Percentiles rank a stretch among this genome's conserved stretches.
phyloP scores from a whole-genome alignment of 225 moss, liverwort and hornwort genomes.

The Pseudoscleropodium purum region DNA sequence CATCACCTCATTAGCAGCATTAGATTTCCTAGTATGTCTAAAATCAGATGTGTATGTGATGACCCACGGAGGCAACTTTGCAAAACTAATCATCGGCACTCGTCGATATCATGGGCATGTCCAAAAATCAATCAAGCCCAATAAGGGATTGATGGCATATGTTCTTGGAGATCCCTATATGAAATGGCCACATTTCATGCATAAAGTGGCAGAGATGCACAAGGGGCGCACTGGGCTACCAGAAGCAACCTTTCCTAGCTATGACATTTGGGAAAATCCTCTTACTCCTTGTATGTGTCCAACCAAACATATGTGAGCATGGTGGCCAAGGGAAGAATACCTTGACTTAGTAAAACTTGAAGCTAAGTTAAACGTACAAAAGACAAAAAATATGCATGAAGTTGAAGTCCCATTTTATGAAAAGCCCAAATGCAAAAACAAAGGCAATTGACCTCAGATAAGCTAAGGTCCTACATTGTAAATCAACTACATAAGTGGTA shows the following conservation, averaged over 20 bases:
- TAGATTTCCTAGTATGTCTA: conserved; percentile 45
- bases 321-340: neutral
- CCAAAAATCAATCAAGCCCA: conserved; percentile 41
- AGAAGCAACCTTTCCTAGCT: conserved; percentile 26
- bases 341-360: neutral
- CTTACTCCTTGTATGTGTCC: conserved; percentile 47
- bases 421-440: neutral
- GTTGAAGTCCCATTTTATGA: neutral
- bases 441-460: neutral
- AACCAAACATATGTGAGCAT: neutral
- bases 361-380: neutral
- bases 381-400: neutral
- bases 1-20: conserved; percentile 29
- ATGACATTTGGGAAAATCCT: conserved; percentile 57
- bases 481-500: neutral
- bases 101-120: conserved; percentile 30
- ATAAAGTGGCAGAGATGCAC: conserved; percentile 31
- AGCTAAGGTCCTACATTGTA: neutral
- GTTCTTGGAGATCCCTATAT: conserved; percentile 37
- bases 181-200: conserved; percentile 24
- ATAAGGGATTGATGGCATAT: conserved; percentile 39
- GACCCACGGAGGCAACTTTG: conserved; percentile 62
- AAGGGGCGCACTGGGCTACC: conserved; percentile 32
- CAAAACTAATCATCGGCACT: conserved; percentile 34
- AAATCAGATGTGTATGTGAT: conserved; percentile 46